Evolutionary conservation across 768 basidiomycete species (phyloP), one percentile per base, ranked within the genome.

Genomic region (Steccherinum ochraceum): DNA sequence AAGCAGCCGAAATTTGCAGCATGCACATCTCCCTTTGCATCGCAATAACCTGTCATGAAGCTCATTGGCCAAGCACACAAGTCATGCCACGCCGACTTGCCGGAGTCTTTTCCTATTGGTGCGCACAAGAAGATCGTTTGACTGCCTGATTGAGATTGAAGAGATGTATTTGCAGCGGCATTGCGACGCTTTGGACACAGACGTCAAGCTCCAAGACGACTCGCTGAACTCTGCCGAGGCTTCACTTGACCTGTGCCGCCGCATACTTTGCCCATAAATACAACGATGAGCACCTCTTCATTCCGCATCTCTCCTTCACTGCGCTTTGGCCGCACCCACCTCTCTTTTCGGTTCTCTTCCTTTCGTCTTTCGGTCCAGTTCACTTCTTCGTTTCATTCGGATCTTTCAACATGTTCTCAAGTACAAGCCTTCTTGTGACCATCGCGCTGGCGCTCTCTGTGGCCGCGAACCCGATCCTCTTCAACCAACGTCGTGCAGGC

Each of bases 331-430:
- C 30, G 30, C 30, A 35, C 16, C 30, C 30, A 16, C 30, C 30
- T 35, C 30, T 35, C 30, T 16, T 35, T 35, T 16, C 30, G 7
- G 7, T 16, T 16, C 16, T 35, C 30, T 16, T 35, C 16, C 30
- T 35, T 35, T 16, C 7, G 30, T 35, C 30, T 35, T n/a, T n/a
- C n/a, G n/a, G n/a, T n/a, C n/a, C n/a, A n/a, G n/a, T n/a, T n/a
- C n/a, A n/a, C n/a, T n/a, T 35, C 30, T 7, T 35, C 30, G 30
- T 35, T 7, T 35, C 16, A 7, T 35, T 35, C 16, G 30, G 30
- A 35, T 35, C 30, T 11, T 5, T 27, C 50, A 39, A 5, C 43
- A 51, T 51, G 50, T 45, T 45, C 50, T 35, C 50, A 26, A 25
- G 27, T 42, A 16, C 52, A 12, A n/a, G 45, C 4, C 40, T 55